Evolutionary conservation across 768 basidiomycete species (phyloP).

Genomic region (Brasilioporus rufonigricans): DNA sequence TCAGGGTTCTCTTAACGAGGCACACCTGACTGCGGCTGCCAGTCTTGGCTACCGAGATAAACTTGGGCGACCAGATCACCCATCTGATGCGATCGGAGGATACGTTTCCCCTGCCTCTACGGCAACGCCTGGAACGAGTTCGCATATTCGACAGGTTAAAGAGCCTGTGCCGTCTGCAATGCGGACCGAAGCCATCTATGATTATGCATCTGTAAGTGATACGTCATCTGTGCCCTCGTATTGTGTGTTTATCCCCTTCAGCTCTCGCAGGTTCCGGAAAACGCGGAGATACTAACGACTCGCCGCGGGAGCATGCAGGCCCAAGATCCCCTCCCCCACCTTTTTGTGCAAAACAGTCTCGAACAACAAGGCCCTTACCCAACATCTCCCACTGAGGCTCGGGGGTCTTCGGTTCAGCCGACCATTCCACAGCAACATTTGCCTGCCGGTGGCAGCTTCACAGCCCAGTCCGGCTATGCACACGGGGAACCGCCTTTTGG

Average conservation of each 20-base stretch:
- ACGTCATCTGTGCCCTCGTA: neutral
- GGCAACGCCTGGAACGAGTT: slow-evolving; percentile 39
- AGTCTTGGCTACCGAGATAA: slow-evolving; percentile 26
- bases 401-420: slow-evolving; percentile 15
- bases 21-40: slow-evolving; percentile 21
- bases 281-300: slow-evolving; percentile 16
- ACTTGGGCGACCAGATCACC: slow-evolving; percentile 22
- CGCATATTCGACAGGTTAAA: slow-evolving; percentile 27
- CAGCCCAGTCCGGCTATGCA: slow-evolving; percentile 11
- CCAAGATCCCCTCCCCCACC: slow-evolving; percentile 19
- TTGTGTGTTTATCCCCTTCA: slow-evolving; percentile 3
- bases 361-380: slow-evolving; percentile 17
- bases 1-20: slow-evolving; percentile 32
- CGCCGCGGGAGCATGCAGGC: slow-evolving; percentile 29
- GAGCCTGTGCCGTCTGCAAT: slow-evolving; percentile 21
- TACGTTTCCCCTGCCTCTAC: slow-evolving; percentile 48
- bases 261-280: slow-evolving; percentile 25
- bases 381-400: slow-evolving; percentile 17
- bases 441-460: slow-evolving; percentile 12
- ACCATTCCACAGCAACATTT: slow-evolving; percentile 19
- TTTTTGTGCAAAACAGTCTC: slow-evolving; percentile 20
- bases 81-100: slow-evolving; percentile 23
- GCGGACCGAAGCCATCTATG: slow-evolving; percentile 28
- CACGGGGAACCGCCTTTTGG: slow-evolving; percentile 20
- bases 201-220: slow-evolving; percentile 24